Evolutionary conservation across 2,329 filamentous ascomycete species (phyloP).

Genomic region (Mollisiaceae sp.): DNA sequence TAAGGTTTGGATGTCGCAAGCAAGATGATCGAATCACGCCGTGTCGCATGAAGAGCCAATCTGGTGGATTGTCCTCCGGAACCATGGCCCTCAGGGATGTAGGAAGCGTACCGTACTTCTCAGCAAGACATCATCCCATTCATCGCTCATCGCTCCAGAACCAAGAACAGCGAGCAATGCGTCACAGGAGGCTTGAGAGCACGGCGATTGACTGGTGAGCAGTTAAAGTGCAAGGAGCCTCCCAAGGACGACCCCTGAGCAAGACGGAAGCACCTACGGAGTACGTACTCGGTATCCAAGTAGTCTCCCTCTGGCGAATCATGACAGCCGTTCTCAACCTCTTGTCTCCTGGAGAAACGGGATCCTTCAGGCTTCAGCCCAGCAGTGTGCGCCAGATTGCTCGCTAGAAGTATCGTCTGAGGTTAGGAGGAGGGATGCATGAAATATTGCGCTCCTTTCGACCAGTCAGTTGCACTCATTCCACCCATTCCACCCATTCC

Average conservation of each 20-base stretch:
- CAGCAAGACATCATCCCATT: slow-evolving; percentile 10
- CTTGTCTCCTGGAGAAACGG: slow-evolving; percentile 14
- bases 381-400: no score
- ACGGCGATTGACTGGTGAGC: slow-evolving; percentile 26
- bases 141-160: not conserved
- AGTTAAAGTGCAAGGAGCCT: slow-evolving; percentile 13
- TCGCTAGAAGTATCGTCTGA: not conserved
- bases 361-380: slow-evolving; percentile 16
- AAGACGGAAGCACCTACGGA: not conserved
- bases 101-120: not conserved
- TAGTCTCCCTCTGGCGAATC: slow-evolving; percentile 16
- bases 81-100: not conserved
- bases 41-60: not conserved
- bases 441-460: slow-evolving; percentile 21
- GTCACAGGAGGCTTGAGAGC: slow-evolving; percentile 31
- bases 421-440: slow-evolving; percentile 21
- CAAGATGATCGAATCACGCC: not conserved
- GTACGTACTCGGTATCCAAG: slow-evolving; percentile 4
- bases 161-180: slow-evolving; percentile 23
- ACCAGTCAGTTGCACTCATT: slow-evolving; percentile 22
- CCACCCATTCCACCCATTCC: not conserved
- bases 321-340: not conserved
- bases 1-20: slow-evolving; percentile 3
- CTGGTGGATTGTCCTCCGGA: not conserved
- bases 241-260: slow-evolving; percentile 14